Base-by-base conservation (phyloP, 345 rosid genomes). In the Reutealis trisperma region DNA sequence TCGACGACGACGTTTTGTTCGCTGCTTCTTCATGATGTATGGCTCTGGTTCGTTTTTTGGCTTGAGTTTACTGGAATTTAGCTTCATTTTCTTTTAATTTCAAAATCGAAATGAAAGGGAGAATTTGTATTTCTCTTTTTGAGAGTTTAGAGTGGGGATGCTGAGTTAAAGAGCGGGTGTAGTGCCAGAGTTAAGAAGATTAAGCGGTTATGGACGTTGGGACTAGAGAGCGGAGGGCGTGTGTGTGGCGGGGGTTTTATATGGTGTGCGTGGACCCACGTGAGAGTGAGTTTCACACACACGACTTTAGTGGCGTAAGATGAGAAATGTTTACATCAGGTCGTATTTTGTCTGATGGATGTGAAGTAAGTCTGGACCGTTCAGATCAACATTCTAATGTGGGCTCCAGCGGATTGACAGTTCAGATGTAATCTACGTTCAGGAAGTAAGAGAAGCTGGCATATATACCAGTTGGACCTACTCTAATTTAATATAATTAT, bases 1-100 rank as follows among this genome's bases (percentile, higher is more conserved):
- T 24, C 64, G 44, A 47, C 80, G 65, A 12, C 14, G 63, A 27
- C 55, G 32, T n/a, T 76, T 76, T 51, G 74, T 72, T 72, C 83
- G 73, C 73, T 18, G 77, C 74, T 76, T 81, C 80, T 71, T 80
- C 77, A 10, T 67, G 62, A 75, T 37, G 32, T 3, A 10, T 4
- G 75, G 62, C 64, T 58, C 68, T 64, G 51, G 66, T 22, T 25
- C n/a, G 12, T 21, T 9, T n/a, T 41, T 24, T 75, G 75, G 19
- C 24, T 27, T 34, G 71, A 62, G 63, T 14, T 63, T 72, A 24
- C 55, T 63, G 12, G 54, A 66, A 55, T 63, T 76, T 16, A 75
- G 74, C 76, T 81, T 71, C 83, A 76, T 76, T 49, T 69, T 78
- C 22, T 52, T 51, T 21, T 19, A 32, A 27, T 44, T 54, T 76